Conservation (phyloP, 306 rosid genomes). For the Alnus glutinosa region DNA sequence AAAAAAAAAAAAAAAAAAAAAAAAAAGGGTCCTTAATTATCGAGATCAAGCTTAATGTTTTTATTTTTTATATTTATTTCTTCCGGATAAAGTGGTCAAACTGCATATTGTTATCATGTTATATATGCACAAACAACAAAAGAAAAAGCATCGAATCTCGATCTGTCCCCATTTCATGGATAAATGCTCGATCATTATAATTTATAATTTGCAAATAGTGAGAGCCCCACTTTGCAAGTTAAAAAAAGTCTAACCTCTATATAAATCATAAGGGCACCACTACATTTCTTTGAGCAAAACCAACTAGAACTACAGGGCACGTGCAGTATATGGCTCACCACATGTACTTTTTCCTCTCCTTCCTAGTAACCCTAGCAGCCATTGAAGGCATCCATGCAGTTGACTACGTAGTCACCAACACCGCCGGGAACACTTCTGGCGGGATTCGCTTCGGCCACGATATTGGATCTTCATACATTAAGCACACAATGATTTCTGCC, state of each 20-base stretch:
- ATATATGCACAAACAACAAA: neutral
- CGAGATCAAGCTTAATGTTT: neutral
- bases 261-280: neutral
- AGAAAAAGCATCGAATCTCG: neutral
- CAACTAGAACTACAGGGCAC: neutral
- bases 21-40: neutral
- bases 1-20: no score
- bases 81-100: neutral
- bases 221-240: neutral
- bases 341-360: slow-evolving; percentile 21
- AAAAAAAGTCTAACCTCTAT: neutral
- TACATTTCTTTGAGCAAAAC: neutral
- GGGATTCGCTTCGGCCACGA: slow-evolving; percentile 32
- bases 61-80: no score
- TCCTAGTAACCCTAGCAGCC: slow-evolving; percentile 21
- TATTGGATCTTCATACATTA: slow-evolving; percentile 30
- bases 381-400: slow-evolving; percentile 17
- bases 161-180: neutral
- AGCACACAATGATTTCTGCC: slow-evolving; percentile 30
- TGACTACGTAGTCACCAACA: slow-evolving; percentile 25
- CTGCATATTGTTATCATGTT: neutral
- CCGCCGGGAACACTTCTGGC: slow-evolving; percentile 25
- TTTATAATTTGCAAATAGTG: neutral
- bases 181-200: neutral
- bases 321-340: slow-evolving; percentile 13